These are phyloP conservation scores for Starmerella geochares DNA, from an alignment of 805 yeast species.

Conservation along the genomic window DNA sequence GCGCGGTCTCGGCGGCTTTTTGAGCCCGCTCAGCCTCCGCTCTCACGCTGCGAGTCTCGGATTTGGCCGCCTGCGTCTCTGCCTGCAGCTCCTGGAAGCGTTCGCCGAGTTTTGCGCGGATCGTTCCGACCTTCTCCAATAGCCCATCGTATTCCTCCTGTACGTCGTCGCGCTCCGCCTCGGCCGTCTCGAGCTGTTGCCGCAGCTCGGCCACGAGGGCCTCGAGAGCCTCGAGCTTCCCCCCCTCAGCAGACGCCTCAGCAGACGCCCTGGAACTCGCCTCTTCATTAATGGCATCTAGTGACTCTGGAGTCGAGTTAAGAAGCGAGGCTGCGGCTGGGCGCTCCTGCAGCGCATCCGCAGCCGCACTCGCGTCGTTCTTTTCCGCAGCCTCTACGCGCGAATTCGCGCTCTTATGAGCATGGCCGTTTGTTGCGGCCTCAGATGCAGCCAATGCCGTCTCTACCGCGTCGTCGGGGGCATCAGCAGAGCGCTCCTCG, in stretches of 20 bases:
- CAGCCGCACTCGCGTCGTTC: too few species aligned
- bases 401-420: too few species aligned
- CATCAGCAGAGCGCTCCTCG: too few species aligned
- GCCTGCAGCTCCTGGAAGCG: slow-evolving; percentile 33
- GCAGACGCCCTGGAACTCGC: too few species aligned
- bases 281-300: background rate
- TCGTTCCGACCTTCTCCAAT: slow-evolving; percentile 32
- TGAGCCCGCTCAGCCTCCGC: background rate
- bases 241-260: too few species aligned
- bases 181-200: slow-evolving; percentile 36
- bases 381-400: too few species aligned
- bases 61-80: slow-evolving; percentile 29
- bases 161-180: slow-evolving; percentile 36
- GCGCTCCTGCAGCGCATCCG: too few species aligned
- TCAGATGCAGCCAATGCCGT: too few species aligned
- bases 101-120: slow-evolving; percentile 36
- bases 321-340: too few species aligned
- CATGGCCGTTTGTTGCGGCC: too few species aligned
- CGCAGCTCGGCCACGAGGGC: background rate
- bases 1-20: background rate
- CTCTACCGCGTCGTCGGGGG: too few species aligned
- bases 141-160: slow-evolving; percentile 36
- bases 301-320: too few species aligned
- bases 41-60: background rate
- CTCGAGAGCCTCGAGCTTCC: background rate